Conservation (phyloP, 2,329 filamentous ascomycete species). For the Macrophomina phaseolina region DNA sequence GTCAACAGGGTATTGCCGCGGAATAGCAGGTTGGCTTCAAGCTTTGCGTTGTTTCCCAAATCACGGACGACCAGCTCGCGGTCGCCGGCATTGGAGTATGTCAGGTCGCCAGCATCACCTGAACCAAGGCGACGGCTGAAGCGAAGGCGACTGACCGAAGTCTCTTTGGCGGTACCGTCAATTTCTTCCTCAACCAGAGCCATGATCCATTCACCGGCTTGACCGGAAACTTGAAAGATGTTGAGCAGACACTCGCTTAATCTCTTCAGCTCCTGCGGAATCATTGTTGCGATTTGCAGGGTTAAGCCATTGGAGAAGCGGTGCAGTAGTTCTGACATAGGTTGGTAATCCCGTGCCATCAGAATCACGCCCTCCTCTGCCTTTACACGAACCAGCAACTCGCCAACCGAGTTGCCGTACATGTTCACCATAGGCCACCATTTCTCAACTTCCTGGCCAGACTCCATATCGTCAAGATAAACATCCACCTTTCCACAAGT, state of each 20-base stretch:
- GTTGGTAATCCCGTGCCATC: constrained; percentile 82
- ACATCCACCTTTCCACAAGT: constrained; percentile 79
- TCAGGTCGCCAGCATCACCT: constrained; percentile 55
- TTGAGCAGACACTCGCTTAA: constrained; percentile 87
- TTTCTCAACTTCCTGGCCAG: constrained; percentile 79
- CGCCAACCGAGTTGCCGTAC: constrained; percentile 76
- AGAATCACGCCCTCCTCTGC: constrained; percentile 91
- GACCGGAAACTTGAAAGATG: constrained; percentile 91
- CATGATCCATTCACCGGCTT: constrained; percentile 87
- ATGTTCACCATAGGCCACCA: constrained; percentile 84
- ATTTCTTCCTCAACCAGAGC: constrained; percentile 96
- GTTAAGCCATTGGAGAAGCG: constrained; percentile 84
- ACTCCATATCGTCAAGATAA: constrained; percentile 76
- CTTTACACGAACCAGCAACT: constrained; percentile 81
- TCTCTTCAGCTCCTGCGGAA: constrained; percentile 78
- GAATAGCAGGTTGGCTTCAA: constrained; percentile 94
- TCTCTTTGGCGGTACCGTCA: constrained; percentile 85
- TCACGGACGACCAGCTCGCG: constrained; percentile 76
- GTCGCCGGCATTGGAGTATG: constrained; percentile 53
- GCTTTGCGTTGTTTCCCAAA: constrained; percentile 77
- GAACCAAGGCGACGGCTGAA: constrained; percentile 75
- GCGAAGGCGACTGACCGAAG: constrained; percentile 68
- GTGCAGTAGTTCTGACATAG: constrained; percentile 82
- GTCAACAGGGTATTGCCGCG: constrained; percentile 93
- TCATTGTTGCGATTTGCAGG: constrained; percentile 77